phyloP scores from a whole-genome alignment of 768 basidiomycete species.

The Lactarius trivialis region DNA sequence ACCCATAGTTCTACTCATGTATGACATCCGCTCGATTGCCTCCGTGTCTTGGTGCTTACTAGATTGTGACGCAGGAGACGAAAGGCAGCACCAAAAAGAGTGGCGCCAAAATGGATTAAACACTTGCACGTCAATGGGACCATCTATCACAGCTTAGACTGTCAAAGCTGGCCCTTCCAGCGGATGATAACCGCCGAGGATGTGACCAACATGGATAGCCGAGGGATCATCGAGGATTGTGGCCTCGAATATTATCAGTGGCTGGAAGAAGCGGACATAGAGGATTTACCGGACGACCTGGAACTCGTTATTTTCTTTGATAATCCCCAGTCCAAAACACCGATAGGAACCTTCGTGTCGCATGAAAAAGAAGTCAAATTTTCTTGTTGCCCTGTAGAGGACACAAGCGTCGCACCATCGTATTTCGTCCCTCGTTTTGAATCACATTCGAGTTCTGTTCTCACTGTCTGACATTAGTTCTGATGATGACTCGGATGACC shows the following conservation, averaged over 20 bases:
- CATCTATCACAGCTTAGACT: constrained; percentile 7
- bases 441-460: background rate
- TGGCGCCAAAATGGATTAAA: background rate
- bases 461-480: constrained; percentile 3
- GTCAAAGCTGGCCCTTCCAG: background rate
- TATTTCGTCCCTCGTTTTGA: background rate
- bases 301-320: constrained; percentile 7
- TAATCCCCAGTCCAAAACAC: background rate
- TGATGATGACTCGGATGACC: background rate
- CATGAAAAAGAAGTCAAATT: constrained; percentile 5
- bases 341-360: constrained; percentile 7
- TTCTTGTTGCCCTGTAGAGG: background rate
- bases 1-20: constrained; percentile 5
- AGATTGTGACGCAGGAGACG: background rate
- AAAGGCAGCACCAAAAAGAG: background rate
- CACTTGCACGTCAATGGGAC: constrained; percentile 11
- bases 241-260: constrained; percentile 4
- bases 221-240: background rate
- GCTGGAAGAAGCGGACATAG: constrained; percentile 11
- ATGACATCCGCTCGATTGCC: background rate
- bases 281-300: constrained; percentile 8
- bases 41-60: background rate
- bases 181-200: constrained; percentile 3
- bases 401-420: background rate
- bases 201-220: background rate